Conservation (phyloP, 1,139 yeast species). For the Hyphopichia burtonii region DNA sequence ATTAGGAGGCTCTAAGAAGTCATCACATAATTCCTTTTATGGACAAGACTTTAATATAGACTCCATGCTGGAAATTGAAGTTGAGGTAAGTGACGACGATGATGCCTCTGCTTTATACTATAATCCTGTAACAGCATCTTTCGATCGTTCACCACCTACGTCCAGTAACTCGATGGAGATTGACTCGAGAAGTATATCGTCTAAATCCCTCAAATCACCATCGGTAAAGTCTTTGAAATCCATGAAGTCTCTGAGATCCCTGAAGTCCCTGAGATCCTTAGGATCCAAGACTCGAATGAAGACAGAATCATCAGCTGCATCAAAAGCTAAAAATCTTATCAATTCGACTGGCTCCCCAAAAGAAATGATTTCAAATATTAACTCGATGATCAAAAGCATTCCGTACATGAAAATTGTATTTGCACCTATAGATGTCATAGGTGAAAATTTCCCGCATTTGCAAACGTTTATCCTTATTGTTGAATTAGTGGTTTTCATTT, state of each 20-base stretch:
- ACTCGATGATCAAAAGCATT: constrained; percentile 34
- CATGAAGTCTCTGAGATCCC: too few species aligned
- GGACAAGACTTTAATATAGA: not conserved
- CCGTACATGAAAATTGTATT: constrained; percentile 38
- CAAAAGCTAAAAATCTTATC: not conserved
- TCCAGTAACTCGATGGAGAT: constrained; percentile 22
- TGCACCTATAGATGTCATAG: constrained; percentile 45
- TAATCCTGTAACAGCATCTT: constrained; percentile 33
- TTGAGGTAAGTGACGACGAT: constrained; percentile 30
- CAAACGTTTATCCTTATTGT: constrained; percentile 41
- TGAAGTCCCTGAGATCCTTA: too few species aligned
- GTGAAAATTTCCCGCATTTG: constrained; percentile 36
- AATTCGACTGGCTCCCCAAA: constrained; percentile 4
- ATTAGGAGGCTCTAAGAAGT: not conserved
- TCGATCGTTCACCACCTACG: constrained; percentile 35
- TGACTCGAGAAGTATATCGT: not conserved
- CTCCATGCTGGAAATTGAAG: constrained; percentile 23
- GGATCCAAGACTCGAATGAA: not conserved
- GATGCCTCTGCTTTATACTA: constrained; percentile 33
- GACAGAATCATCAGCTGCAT: not conserved
- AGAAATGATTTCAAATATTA: constrained; percentile 29
- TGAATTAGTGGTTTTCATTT: constrained; percentile 40
- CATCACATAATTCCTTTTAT: not conserved
- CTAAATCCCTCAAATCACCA: not conserved
- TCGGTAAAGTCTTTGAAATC: not conserved